Base-by-base conservation (phyloP, 345 rosid species). In the Populus euphratica region DNA sequence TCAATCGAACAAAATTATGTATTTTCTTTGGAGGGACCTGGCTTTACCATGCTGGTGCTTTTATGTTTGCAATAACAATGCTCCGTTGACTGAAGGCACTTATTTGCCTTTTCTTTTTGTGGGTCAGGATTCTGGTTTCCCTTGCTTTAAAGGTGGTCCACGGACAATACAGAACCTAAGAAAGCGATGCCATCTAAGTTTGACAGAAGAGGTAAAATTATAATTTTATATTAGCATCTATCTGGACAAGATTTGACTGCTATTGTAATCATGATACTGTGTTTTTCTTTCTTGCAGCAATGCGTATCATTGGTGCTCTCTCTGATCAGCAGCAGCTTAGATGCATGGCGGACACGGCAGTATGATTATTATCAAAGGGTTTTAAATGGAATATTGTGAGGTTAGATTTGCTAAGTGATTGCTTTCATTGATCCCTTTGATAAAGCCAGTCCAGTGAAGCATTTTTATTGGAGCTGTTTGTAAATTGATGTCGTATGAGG, bases 281-380 rank as follows among this genome's bases (percentile, higher is more conserved):
- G 29, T 79, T 44, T 77, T 87, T 71, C 70, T 85, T 83, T 81
- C 69, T 79, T 47, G 84, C 93, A 96, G 99, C 99, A 96, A 90
- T 96, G 98, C 65, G 99, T 96, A 63, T 96, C 99, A 41, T 87
- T 91, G 93, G 98, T 96, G 85, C 97, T 96, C 20, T 92, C 98
- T 75, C 92, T 96, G 73, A 96, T 96, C 87, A 90, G 99, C 84
- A 94, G 94, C 87, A 96, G 98, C 86, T 83, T 96, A 87, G 99
- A 96, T 89, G 99, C 99, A 27, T 96, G 99, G 99, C 86, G 99
- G 79, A 94, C 98, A 25, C 88, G 99, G 61, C 99, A 96, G 50
- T 96, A 96, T 69, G 99, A 96, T 83, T 96, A 96, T 83, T 96
- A 96, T 83, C 99, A 96, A 83, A 89, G 90, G 79, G 98, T 96